These are phyloP conservation scores for Alternaria sp. DNA, from an alignment of 2,329 filamentous ascomycete genomes.

Conservation along the genomic window DNA sequence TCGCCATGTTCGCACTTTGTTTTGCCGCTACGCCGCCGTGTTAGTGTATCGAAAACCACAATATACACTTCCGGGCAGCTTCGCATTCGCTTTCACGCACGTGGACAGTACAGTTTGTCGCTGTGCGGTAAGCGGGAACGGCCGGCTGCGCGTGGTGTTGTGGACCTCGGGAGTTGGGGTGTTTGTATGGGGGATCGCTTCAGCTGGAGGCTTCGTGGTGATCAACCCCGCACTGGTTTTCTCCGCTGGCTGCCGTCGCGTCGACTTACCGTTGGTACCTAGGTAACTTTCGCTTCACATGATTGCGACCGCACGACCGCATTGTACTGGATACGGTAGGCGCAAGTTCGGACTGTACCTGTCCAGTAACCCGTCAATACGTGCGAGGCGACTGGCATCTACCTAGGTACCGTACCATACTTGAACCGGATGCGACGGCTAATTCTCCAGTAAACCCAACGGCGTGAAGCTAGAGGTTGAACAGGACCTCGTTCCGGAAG, in stretches of 20 bases:
- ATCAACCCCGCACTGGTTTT: neutral
- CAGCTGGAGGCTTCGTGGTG: neutral
- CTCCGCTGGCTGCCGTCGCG: neutral
- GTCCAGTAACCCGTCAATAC: neutral
- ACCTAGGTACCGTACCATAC: neutral
- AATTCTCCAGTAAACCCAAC: neutral
- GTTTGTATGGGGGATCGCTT: neutral
- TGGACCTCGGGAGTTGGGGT: neutral
- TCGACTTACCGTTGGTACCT: neutral
- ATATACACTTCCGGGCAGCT: neutral
- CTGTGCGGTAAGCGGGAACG: neutral
- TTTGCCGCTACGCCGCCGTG: neutral
- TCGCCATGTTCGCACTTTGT: neutral
- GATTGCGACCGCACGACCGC: too few relatives aligned
- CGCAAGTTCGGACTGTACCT: too few relatives aligned
- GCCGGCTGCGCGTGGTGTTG: neutral
- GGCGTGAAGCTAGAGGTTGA: neutral
- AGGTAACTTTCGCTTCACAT: neutral
- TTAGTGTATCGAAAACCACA: slow-evolving; percentile 1
- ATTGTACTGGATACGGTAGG: too few relatives aligned
- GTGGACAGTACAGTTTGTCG: neutral
- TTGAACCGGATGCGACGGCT: neutral
- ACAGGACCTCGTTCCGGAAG: neutral
- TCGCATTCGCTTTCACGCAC: neutral
- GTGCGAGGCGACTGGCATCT: neutral